These are phyloP conservation scores for Penicillium sclerotiorum DNA, from an alignment of 2,329 filamentous ascomycete species.

Conservation along the genomic window DNA sequence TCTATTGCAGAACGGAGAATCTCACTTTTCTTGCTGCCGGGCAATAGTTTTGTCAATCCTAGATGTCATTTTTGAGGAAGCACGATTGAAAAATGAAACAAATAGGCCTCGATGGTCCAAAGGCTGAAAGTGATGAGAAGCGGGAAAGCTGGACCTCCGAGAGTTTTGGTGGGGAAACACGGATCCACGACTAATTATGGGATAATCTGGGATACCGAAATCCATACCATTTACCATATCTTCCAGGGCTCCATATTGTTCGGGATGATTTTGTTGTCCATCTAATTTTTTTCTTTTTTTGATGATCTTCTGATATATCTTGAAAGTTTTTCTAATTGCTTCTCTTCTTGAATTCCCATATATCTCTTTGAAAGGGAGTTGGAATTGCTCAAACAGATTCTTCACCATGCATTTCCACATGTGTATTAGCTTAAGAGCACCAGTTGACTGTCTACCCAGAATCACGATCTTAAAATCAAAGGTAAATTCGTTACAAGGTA, in stretches of 20 bases:
- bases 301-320: background rate
- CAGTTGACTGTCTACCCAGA: no score
- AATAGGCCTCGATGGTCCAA: slow-evolving; percentile 1
- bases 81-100: background rate
- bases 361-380: no score
- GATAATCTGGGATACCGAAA: no score
- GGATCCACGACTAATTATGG: background rate
- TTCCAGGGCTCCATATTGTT: no score
- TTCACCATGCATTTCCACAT: no score
- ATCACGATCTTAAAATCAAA: no score
- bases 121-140: slow-evolving; percentile 4
- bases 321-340: background rate
- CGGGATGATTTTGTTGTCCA: background rate
- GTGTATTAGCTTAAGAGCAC: no score
- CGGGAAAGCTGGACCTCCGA: slow-evolving; percentile 10
- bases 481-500: no score
- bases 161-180: slow-evolving; percentile 7
- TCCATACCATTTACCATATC: no score
- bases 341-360: background rate
- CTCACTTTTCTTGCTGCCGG: slow-evolving; percentile 75
- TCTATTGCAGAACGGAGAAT: slow-evolving; percentile 5
- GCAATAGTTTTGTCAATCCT: slow-evolving; percentile 70
- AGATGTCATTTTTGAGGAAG: slow-evolving; percentile 39
- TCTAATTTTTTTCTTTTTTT: background rate
- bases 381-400: no score